Conservation (phyloP, 306 rosid species). For the Malus sylvestris region DNA sequence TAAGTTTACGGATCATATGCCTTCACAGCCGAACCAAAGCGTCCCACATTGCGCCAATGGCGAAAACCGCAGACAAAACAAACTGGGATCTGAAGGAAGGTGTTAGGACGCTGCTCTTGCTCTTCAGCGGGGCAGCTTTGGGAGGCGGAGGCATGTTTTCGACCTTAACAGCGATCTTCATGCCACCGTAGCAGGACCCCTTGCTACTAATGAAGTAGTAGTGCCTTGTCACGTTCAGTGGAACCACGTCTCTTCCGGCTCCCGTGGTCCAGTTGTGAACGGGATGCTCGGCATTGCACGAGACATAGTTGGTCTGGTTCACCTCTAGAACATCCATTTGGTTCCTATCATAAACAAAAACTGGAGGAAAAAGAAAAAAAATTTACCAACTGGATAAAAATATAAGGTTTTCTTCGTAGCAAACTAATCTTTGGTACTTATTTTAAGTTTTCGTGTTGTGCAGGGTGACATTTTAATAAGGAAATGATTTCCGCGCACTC, state of each 20-base stretch:
- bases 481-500: too few species aligned
- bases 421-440: not conserved
- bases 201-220: constrained; percentile 79
- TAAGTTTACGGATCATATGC: not conserved
- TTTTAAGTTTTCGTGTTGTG: not conserved
- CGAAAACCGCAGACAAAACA: constrained; percentile 46
- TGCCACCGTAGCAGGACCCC: constrained; percentile 84
- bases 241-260: constrained; percentile 92
- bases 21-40: constrained; percentile 28
- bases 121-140: constrained; percentile 23
- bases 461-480: too few species aligned
- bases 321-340: constrained; percentile 76
- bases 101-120: constrained; percentile 21
- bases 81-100: constrained; percentile 24
- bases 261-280: constrained; percentile 77
- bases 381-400: not conserved
- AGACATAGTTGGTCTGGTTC: constrained; percentile 75
- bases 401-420: not conserved
- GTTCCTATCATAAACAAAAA: constrained; percentile 90
- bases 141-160: constrained; percentile 77
- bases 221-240: constrained; percentile 63
- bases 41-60: constrained; percentile 60
- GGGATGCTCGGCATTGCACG: constrained; percentile 61
- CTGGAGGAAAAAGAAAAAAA: constrained; percentile 23
- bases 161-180: constrained; percentile 69